Conservation (phyloP, 768 basidiomycete genomes). For the Kwoniella bestiolae region DNA sequence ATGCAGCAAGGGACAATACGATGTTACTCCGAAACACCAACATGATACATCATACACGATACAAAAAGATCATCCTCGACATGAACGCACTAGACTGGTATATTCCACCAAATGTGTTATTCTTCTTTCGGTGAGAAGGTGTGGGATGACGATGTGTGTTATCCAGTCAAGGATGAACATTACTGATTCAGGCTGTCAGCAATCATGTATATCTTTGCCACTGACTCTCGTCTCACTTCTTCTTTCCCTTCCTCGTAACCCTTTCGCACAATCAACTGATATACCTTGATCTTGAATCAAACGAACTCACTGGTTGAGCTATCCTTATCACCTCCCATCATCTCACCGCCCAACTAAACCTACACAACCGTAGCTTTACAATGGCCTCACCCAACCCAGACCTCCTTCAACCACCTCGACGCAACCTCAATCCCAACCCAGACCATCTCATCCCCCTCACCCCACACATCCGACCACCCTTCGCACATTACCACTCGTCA, state of each 20-base stretch:
- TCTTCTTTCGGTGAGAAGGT: not conserved
- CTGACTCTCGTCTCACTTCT: not conserved
- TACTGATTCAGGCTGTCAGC: slow-evolving; percentile 2
- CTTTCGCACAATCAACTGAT: too few relatives aligned
- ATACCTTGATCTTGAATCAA: not conserved
- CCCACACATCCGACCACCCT: slow-evolving; percentile 46
- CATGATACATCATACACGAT: not conserved
- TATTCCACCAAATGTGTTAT: not conserved
- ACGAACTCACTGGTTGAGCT: slow-evolving; percentile 5
- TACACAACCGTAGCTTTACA: not conserved
- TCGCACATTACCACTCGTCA: slow-evolving; percentile 44
- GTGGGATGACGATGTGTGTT: not conserved
- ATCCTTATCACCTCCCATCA: not conserved
- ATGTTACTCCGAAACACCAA: not conserved
- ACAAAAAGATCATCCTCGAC: not conserved
- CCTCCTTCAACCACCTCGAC: slow-evolving; percentile 17
- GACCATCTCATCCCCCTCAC: slow-evolving; percentile 47
- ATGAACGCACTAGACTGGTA: not conserved
- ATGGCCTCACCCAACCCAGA: slow-evolving; percentile 13
- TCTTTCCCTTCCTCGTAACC: not conserved
- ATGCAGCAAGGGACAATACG: not conserved
- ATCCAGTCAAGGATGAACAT: not conserved
- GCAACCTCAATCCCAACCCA: slow-evolving; percentile 26
- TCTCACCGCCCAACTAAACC: not conserved
- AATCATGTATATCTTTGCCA: not conserved